Percentiles rank a stretch among this genome's conserved stretches.
Conservation (phyloP, 371 early-diverging fungal genomes). For the Umbelopsis sp. region DNA sequence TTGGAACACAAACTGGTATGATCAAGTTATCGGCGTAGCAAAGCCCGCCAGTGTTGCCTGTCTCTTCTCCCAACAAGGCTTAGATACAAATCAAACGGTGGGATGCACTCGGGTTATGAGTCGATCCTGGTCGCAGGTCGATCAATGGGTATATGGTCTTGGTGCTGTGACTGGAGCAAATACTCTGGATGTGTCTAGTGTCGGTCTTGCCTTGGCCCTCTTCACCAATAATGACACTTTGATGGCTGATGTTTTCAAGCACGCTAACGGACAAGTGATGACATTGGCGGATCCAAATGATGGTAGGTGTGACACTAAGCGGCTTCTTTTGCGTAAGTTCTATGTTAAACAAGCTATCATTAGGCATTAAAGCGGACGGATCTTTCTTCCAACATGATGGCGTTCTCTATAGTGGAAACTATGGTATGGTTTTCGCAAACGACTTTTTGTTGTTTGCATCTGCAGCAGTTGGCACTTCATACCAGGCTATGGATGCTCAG, state of each 20-base stretch:
- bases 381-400: constrained; percentile 41
- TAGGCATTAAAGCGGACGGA: constrained; percentile 40
- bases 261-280: constrained; percentile 28
- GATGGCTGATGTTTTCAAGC: constrained; percentile 23
- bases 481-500: constrained; percentile 18
- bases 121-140: constrained; percentile 26
- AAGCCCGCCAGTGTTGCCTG: constrained; percentile 28
- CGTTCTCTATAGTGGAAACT: constrained; percentile 36
- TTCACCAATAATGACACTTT: constrained; percentile 15
- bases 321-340: background rate
- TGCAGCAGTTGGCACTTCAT: constrained; percentile 24
- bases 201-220: constrained; percentile 31
- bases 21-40: constrained; percentile 33
- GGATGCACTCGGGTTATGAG: constrained; percentile 27
- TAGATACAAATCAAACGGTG: constrained; percentile 16
- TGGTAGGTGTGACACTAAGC: background rate
- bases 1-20: constrained; percentile 40
- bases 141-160: constrained; percentile 20
- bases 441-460: constrained; percentile 29
- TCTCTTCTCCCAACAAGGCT: constrained; percentile 22
- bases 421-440: constrained; percentile 36
- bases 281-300: constrained; percentile 20
- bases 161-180: constrained; percentile 31
- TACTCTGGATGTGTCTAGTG: constrained; percentile 30
- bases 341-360: background rate